These are phyloP conservation scores for Micractinium conductrix DNA, from an alignment of 139 green algal genomes.

Conservation along the genomic window DNA sequence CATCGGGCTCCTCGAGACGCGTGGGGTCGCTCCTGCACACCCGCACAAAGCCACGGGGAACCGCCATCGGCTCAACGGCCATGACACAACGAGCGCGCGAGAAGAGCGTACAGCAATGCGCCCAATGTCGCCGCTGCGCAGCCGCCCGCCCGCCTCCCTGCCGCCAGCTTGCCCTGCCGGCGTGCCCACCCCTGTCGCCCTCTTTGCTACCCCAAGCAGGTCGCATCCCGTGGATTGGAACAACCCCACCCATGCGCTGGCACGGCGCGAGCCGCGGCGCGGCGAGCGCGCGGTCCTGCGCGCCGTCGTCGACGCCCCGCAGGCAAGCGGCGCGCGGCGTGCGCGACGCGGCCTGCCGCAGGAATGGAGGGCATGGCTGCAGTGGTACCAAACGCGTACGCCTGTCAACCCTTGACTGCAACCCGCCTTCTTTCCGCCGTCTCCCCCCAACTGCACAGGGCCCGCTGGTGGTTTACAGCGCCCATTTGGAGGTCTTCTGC, in stretches of 20 bases:
- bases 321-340: not conserved
- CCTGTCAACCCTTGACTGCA: not conserved
- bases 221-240: conserved; percentile 85
- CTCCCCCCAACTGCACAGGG: too few relatives aligned
- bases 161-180: not conserved
- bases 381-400: not conserved
- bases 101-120: too few relatives aligned
- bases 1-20: conserved; percentile 32
- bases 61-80: too few relatives aligned
- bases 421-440: not conserved
- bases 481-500: conserved; percentile 93
- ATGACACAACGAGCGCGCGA: too few relatives aligned
- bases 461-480: conserved; percentile 78
- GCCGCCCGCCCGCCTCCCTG: not conserved
- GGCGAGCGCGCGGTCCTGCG: conserved; percentile 72
- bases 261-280: conserved; percentile 61
- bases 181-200: too few relatives aligned
- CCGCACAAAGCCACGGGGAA: conserved; percentile 40
- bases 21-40: conserved; percentile 29
- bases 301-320: conserved; percentile 57
- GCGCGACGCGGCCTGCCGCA: too few relatives aligned
- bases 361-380: not conserved
- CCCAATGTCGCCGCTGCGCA: too few relatives aligned
- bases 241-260: conserved; percentile 46
- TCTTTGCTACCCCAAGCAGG: conserved; percentile 28